These are phyloP conservation scores for Boeremia exigua DNA, from an alignment of 2,329 filamentous ascomycete species.

Conservation along the genomic window DNA sequence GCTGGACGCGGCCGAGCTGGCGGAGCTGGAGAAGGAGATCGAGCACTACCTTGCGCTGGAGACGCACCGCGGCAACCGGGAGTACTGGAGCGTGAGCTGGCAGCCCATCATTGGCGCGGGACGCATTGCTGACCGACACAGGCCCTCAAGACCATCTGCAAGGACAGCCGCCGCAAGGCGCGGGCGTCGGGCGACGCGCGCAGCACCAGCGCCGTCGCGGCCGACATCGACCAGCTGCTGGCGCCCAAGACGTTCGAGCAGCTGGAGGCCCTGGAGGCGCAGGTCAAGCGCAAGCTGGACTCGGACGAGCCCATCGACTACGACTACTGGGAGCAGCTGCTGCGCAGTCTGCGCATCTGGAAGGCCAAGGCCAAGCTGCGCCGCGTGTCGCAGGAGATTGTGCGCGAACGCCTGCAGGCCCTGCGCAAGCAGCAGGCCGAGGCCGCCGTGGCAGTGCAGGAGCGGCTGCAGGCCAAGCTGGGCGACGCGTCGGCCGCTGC, in stretches of 20 bases:
- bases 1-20: conserved; percentile 70
- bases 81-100: conserved; percentile 77
- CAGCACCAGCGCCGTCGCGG: conserved; percentile 79
- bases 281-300: conserved; percentile 84
- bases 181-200: conserved; percentile 70
- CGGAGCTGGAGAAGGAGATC: conserved; percentile 83
- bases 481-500: conserved; percentile 8
- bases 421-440: conserved; percentile 71
- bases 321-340: conserved; percentile 95
- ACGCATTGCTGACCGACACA: conserved; percentile 44
- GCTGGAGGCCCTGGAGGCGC: conserved; percentile 82
- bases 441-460: conserved; percentile 64
- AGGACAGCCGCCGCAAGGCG: conserved; percentile 72
- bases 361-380: conserved; percentile 88
- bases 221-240: conserved; percentile 87
- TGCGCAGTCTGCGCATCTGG: conserved; percentile 84
- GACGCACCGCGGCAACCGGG: conserved; percentile 74
- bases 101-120: conserved; percentile 8
- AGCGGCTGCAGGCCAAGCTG: conserved; percentile 59
- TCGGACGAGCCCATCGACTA: conserved; percentile 93
- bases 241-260: conserved; percentile 85
- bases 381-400: conserved; percentile 77
- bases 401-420: conserved; percentile 70
- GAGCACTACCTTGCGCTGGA: conserved; percentile 80
- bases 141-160: conserved; percentile 83